Percentiles rank a stretch among this genome's conserved stretches.
Evolutionary conservation across 2,329 filamentous ascomycete genomes (phyloP).

Genomic region (Aspergillus sergii): DNA sequence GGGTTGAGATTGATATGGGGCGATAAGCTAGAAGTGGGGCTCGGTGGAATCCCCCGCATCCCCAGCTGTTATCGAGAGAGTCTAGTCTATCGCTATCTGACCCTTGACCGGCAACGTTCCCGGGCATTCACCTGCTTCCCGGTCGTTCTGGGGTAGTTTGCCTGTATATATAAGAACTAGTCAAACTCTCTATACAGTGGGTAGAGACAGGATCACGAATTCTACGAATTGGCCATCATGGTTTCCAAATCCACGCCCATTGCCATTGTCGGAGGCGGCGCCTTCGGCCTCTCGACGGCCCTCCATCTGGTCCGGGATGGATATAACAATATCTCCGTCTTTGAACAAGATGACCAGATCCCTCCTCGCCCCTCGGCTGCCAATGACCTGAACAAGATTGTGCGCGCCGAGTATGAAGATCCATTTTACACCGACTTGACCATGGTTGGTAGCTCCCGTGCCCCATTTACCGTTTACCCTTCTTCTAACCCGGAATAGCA

Average conservation of each 20-base stretch:
- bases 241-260: constrained; percentile 1
- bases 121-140: neutral
- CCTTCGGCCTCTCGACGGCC: constrained; percentile 56
- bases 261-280: constrained; percentile 5
- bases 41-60: neutral
- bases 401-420: constrained; percentile 62
- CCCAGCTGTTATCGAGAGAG: neutral
- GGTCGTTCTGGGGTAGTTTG: neutral
- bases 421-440: constrained; percentile 59
- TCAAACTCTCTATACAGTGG: neutral
- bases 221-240: neutral
- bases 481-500: constrained; percentile 32
- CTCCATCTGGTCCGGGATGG: constrained; percentile 49
- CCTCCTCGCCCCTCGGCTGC: constrained; percentile 58
- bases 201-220: neutral
- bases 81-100: neutral
- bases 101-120: neutral
- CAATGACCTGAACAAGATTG: constrained; percentile 65
- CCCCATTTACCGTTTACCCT: neutral
- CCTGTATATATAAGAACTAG: neutral
- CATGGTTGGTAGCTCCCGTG: constrained; percentile 41
- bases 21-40: neutral
- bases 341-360: constrained; percentile 48
- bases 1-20: neutral
- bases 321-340: constrained; percentile 52